Evolutionary conservation across 75 land plant species (phyloP), one percentile per base, ranked within the genome.

Genomic region (Sequoiadendron giganteum): DNA sequence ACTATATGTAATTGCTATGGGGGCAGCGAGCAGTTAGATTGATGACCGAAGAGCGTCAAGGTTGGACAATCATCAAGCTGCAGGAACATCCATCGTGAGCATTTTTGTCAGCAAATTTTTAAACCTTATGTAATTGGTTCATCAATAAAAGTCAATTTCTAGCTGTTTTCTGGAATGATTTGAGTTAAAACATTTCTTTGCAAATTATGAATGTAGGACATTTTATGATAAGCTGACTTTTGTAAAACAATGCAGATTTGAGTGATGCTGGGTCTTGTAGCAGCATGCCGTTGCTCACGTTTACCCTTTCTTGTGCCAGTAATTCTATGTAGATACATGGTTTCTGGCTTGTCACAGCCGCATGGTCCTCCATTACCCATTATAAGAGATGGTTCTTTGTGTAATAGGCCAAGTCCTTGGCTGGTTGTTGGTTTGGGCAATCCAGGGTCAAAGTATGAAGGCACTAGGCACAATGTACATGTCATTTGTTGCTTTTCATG

Each of bases 401-500:
- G 30, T 32, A 38, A 85, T 38, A 85, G 65, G 39, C 84, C 87
- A 30, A 89, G 61, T 70, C 95, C 98, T 65, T 97, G 98, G 98
- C 94, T 97, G 34, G 88, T 97, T 84, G 95, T 97, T 40, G 98
- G 97, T 10, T 90, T 95, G 82, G 96, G 97, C 21, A 97, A 95
- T 61, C 98, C 97, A 42, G 98, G 98, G 1, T 90, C 94, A 70
- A 95, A 97, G 84, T 97, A 85, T 88, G 88, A 91, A 86, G 95
- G 94, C 89, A 97, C 97, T 3, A 90, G 97, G 48, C 97, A 97
- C 88, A 97, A 97, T 85, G 99, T 96, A 88, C 36, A 36, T 28
- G 0, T 43, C 8, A n/a, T 85, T 34, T 52, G 13, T 85, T 7
- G 1, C 21, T 78, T 54, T 83, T 42, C 36, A 40, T 16, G 15